Conservation (phyloP, 768 basidiomycete genomes). For the Boletus rex-veris region DNA sequence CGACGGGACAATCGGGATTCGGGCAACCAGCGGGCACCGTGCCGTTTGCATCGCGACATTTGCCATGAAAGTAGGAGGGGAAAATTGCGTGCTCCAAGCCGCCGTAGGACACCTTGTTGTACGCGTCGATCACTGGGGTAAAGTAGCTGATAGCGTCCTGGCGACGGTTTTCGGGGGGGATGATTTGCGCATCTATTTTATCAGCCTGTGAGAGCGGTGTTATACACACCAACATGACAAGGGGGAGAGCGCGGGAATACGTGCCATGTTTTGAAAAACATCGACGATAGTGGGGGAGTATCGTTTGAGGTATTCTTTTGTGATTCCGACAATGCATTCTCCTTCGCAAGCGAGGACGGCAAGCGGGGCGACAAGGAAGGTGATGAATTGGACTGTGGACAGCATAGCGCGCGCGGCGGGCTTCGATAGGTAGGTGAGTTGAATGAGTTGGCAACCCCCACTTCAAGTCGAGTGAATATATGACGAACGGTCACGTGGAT, state of each 20-base stretch:
- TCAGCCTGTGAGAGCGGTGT: slow-evolving; percentile 28
- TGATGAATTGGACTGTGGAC: slow-evolving; percentile 15
- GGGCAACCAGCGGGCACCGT: slow-evolving; percentile 68
- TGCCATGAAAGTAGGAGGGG: slow-evolving; percentile 71
- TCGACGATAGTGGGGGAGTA: slow-evolving; percentile 43
- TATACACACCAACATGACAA: neutral
- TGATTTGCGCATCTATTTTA: slow-evolving; percentile 32
- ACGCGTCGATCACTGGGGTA: slow-evolving; percentile 45
- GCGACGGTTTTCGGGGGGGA: slow-evolving; percentile 28
- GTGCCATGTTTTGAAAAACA: slow-evolving; percentile 43
- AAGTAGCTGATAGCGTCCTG: slow-evolving; percentile 37
- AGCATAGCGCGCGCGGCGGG: slow-evolving; percentile 20
- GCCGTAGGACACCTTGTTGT: slow-evolving; percentile 41
- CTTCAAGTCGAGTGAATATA: neutral
- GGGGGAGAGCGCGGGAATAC: slow-evolving; percentile 9
- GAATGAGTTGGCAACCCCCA: neutral
- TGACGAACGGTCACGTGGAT: slow-evolving; percentile 19
- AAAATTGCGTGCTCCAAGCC: slow-evolving; percentile 59
- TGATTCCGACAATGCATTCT: slow-evolving; percentile 61
- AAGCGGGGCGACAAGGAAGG: slow-evolving; percentile 32
- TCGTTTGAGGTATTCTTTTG: slow-evolving; percentile 50
- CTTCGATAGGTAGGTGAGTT: slow-evolving; percentile 4
- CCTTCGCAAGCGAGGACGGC: slow-evolving; percentile 62
- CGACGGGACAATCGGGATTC: slow-evolving; percentile 77
- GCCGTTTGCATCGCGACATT: slow-evolving; percentile 53